Conservation (phyloP, 2,329 filamentous ascomycete genomes). For the Trichothecium roseum region DNA sequence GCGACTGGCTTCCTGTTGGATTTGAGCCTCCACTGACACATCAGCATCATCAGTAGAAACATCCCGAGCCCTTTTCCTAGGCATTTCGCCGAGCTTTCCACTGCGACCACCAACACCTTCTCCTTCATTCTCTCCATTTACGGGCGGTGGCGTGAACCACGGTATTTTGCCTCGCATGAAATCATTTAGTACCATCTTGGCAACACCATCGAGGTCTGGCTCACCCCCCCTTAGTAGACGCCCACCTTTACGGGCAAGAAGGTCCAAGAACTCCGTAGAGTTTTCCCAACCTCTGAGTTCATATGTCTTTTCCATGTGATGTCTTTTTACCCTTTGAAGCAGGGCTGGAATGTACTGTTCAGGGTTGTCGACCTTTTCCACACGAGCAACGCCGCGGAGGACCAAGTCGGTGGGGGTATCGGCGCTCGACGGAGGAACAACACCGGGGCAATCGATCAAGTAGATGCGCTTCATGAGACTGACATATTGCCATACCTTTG, state of each 20-base stretch:
- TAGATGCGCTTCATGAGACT: constrained; percentile 85
- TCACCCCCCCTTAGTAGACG: constrained; percentile 86
- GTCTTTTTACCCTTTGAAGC: constrained; percentile 67
- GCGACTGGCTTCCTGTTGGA: constrained; percentile 14
- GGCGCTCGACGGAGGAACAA: constrained; percentile 78
- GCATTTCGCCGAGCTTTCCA: constrained; percentile 78
- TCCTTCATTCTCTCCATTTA: constrained; percentile 12
- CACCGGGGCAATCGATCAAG: constrained; percentile 92
- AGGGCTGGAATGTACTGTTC: constrained; percentile 90
- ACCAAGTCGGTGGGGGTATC: constrained; percentile 84
- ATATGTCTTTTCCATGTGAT: constrained; percentile 89
- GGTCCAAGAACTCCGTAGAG: constrained; percentile 73
- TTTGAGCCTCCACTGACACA: constrained; percentile 18
- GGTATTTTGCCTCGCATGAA: constrained; percentile 92
- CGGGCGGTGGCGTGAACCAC: constrained; percentile 83
- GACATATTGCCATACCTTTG: constrained; percentile 97
- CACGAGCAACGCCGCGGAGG: constrained; percentile 79
- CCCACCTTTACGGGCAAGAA: constrained; percentile 78
- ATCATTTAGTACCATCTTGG: constrained; percentile 94
- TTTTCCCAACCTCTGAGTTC: constrained; percentile 71
- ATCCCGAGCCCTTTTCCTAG: constrained; percentile 62
- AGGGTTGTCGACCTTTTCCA: constrained; percentile 93
- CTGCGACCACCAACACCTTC: constrained; percentile 57
- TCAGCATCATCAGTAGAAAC: constrained; percentile 35
- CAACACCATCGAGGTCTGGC: constrained; percentile 86